Conservation (phyloP, 2,329 filamentous ascomycete genomes). For the Pseudogymnoascus sp. region DNA sequence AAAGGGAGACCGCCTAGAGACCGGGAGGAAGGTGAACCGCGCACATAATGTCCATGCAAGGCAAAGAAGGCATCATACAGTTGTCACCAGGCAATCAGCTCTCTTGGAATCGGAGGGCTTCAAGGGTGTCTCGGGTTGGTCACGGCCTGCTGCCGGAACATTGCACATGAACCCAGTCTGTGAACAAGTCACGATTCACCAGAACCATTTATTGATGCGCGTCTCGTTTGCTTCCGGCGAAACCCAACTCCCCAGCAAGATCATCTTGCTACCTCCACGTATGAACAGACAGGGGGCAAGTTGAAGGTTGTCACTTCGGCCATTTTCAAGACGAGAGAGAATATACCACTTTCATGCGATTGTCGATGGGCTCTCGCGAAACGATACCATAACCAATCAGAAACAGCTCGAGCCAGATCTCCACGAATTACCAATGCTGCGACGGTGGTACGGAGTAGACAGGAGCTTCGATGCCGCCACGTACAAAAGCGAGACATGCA, state of each 20-base stretch:
- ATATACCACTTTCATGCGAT: background rate
- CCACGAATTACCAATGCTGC: background rate
- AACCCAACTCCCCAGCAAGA: background rate
- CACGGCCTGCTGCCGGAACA: background rate
- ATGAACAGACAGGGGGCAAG: background rate
- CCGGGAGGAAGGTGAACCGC: constrained; percentile 1
- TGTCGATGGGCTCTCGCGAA: background rate
- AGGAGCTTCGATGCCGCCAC: background rate
- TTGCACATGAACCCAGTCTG: constrained; percentile 5
- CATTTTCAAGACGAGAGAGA: background rate
- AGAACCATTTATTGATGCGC: constrained; percentile 6
- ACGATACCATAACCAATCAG: constrained; percentile 6
- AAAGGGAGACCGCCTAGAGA: background rate
- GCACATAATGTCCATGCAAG: constrained; percentile 7
- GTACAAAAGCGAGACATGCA: constrained; percentile 1
- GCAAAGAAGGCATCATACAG: constrained; percentile 5
- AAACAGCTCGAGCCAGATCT: background rate
- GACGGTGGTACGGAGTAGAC: background rate
- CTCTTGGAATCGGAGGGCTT: background rate
- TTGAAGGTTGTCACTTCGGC: background rate
- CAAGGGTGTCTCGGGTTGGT: constrained; percentile 3
- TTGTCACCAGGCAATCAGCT: background rate
- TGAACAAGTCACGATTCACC: constrained; percentile 8
- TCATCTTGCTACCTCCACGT: background rate
- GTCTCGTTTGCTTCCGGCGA: constrained; percentile 7